These are phyloP conservation scores for Yamadazyma kitorensis DNA, from an alignment of 805 yeast species.

Conservation along the genomic window DNA sequence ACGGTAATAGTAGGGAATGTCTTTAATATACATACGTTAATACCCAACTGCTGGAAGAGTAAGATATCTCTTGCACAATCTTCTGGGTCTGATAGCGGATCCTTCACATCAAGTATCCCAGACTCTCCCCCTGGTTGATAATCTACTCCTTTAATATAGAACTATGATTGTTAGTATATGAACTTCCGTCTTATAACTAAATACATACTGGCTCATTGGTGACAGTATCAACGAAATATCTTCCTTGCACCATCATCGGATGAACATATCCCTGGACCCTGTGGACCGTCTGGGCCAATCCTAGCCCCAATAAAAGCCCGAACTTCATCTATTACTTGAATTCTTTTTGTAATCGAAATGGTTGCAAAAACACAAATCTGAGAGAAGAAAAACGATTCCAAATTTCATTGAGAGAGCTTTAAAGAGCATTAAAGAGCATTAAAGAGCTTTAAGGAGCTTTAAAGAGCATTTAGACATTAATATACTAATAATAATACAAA, in stretches of 20 bases:
- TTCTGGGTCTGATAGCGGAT: slow-evolving; percentile 74
- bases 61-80: slow-evolving; percentile 79
- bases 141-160: slow-evolving; percentile 83
- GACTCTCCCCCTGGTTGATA: slow-evolving; percentile 97
- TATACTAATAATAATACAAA: slow-evolving; percentile 4
- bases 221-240: slow-evolving; percentile 71
- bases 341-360: no score
- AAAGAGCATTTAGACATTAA: no score
- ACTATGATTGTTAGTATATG: slow-evolving; percentile 36
- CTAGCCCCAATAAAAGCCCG: no score
- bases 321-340: no score
- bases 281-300: no score
- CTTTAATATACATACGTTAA: slow-evolving; percentile 54
- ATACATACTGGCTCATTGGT: slow-evolving; percentile 65
- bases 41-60: slow-evolving; percentile 78
- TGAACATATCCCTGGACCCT: slow-evolving; percentile 36
- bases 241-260: slow-evolving; percentile 68
- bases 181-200: neutral
- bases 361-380: no score
- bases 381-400: no score
- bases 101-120: slow-evolving; percentile 52
- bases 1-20: slow-evolving; percentile 7
- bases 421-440: no score
- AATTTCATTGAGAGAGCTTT: no score
- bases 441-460: no score